Evolutionary conservation across 2,329 filamentous ascomycete species (phyloP).

Genomic region (Trichoderma koningii): DNA sequence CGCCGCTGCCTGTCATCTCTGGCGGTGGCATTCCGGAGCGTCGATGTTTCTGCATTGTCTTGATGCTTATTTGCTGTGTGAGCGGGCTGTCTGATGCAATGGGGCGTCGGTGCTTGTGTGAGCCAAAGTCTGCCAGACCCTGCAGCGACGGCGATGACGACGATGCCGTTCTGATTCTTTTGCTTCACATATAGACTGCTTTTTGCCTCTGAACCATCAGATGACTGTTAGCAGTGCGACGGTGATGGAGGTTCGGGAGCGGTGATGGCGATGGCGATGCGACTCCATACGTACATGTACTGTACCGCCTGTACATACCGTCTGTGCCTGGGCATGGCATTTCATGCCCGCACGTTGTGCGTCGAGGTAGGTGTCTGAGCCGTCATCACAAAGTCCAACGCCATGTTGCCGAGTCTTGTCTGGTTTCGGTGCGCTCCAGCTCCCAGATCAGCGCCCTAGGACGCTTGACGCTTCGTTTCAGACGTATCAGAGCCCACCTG

Average conservation of each 20-base stretch:
- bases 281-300: too few species aligned
- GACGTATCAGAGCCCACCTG: not conserved
- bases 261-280: too few species aligned
- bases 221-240: not conserved
- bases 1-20: not conserved
- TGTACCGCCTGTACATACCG: too few species aligned
- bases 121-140: not conserved
- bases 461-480: not conserved
- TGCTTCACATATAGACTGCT: not conserved
- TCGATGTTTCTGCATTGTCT: not conserved
- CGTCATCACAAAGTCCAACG: not conserved
- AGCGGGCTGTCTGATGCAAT: not conserved
- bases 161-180: not conserved
- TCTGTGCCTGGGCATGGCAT: too few species aligned
- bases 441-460: slow-evolving; percentile 1
- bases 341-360: too few species aligned
- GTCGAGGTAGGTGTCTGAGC: too few species aligned
- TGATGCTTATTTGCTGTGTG: not conserved
- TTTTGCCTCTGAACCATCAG: not conserved
- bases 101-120: not conserved
- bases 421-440: not conserved
- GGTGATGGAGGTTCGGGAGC: too few species aligned
- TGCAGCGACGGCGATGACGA: slow-evolving; percentile 1
- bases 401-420: not conserved
- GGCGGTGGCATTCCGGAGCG: slow-evolving; percentile 1